Conservation (phyloP, 495 filamentous ascomycete species). For the Aspergillus haitiensis region DNA sequence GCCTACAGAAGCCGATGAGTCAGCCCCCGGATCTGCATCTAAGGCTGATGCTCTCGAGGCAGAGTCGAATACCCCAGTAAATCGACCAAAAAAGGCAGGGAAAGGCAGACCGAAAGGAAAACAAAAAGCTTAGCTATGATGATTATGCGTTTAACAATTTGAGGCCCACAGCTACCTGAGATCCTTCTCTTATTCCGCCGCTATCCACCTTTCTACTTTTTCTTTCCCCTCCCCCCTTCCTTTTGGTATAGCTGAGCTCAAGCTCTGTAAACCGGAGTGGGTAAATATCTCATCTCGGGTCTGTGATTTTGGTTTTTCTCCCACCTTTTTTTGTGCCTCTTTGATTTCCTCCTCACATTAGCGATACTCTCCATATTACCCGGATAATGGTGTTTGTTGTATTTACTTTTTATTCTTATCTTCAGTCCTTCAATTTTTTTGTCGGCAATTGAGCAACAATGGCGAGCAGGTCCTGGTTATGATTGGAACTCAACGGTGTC, state of each 20-base stretch:
- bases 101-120: slow-evolving; percentile 46
- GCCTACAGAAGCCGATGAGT: slow-evolving; percentile 36
- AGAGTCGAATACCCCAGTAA: slow-evolving; percentile 26
- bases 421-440: slow-evolving; percentile 17
- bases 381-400: slow-evolving; percentile 24
- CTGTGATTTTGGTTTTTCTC: too few relatives aligned
- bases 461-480: slow-evolving; percentile 1
- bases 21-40: slow-evolving; percentile 28
- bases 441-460: slow-evolving; percentile 10
- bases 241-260: slow-evolving; percentile 17
- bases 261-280: too few relatives aligned
- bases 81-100: slow-evolving; percentile 23
- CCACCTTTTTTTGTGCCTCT: slow-evolving; percentile 1
- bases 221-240: neutral
- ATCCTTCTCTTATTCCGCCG: neutral
- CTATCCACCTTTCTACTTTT: neutral
- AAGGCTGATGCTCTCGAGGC: slow-evolving; percentile 30
- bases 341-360: slow-evolving; percentile 20
- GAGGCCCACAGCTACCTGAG: neutral
- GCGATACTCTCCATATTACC: slow-evolving; percentile 31
- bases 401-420: slow-evolving; percentile 14
- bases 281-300: too few relatives aligned
- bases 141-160: slow-evolving; percentile 10
- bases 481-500: slow-evolving; percentile 1
- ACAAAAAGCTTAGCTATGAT: slow-evolving; percentile 30